Evolutionary conservation across 148 eudicot species (phyloP).

Genomic region (Cornus florida): DNA sequence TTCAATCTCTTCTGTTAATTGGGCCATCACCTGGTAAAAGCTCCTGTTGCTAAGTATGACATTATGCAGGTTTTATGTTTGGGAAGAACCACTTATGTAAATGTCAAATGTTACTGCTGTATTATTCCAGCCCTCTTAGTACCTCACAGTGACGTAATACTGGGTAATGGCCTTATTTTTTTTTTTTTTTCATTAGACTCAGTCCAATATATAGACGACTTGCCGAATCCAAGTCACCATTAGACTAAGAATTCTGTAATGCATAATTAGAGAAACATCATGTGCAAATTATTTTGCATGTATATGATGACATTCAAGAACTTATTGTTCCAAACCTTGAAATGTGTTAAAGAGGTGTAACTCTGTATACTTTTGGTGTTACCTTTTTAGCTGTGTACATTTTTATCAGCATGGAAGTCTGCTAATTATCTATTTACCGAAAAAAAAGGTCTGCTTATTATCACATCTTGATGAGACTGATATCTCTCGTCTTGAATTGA

Average conservation of each 20-base stretch:
- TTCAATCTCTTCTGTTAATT: no score
- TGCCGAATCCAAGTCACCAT: no score
- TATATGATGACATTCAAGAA: neutral
- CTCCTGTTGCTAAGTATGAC: no score
- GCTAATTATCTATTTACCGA: neutral
- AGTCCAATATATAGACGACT: no score
- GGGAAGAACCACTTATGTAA: no score
- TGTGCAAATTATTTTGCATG: neutral
- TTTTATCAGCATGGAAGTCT: neutral
- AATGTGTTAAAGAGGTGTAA: neutral
- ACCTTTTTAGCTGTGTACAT: neutral
- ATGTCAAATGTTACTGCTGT: no score
- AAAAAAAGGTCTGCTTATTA: neutral
- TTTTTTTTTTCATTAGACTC: no score
- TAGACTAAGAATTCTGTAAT: neutral
- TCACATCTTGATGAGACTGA: conserved; percentile 3
- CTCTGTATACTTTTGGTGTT: no score
- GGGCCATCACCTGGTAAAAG: no score
- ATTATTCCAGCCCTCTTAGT: neutral
- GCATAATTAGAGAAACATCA: neutral
- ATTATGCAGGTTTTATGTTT: no score
- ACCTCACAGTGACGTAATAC: neutral
- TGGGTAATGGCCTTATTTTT: no score
- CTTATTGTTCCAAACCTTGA: neutral
- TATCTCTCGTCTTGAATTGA: conserved; percentile 6